Percentiles rank a stretch among this genome's conserved stretches.
Evolutionary conservation across 2,329 filamentous ascomycete species (phyloP).

Genomic region (Ophiostoma piceae): DNA sequence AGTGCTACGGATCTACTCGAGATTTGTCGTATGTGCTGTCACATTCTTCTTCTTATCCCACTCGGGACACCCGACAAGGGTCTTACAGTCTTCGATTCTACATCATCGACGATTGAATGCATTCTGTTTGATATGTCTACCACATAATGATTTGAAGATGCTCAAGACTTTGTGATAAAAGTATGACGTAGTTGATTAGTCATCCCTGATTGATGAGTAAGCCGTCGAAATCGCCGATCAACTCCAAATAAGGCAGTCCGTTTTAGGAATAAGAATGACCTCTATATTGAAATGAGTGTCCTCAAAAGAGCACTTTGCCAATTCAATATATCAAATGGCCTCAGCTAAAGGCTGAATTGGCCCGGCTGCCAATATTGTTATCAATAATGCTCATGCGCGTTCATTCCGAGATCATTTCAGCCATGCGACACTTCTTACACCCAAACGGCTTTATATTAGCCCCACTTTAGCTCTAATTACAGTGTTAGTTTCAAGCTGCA

Average conservation of each 20-base stretch:
- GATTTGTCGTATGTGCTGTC: neutral
- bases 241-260: too few relatives aligned
- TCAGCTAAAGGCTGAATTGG: neutral
- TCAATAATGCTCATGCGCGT: neutral
- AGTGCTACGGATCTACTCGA: neutral
- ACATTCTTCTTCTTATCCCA: neutral
- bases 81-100: neutral
- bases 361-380: neutral
- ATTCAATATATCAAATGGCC: neutral
- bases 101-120: neutral
- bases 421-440: neutral
- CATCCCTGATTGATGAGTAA: neutral
- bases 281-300: too few relatives aligned
- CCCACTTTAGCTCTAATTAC: neutral
- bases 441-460: neutral
- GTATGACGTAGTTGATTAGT: neutral
- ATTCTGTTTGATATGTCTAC: neutral
- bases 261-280: too few relatives aligned
- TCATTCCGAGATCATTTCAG: neutral
- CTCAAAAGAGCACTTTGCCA: too few relatives aligned
- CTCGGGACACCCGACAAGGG: neutral
- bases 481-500: neutral
- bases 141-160: neutral
- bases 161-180: neutral
- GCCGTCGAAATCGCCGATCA: neutral